Conservation (phyloP, 2,329 filamentous ascomycete species). For the Nigrograna mackinnonii region DNA sequence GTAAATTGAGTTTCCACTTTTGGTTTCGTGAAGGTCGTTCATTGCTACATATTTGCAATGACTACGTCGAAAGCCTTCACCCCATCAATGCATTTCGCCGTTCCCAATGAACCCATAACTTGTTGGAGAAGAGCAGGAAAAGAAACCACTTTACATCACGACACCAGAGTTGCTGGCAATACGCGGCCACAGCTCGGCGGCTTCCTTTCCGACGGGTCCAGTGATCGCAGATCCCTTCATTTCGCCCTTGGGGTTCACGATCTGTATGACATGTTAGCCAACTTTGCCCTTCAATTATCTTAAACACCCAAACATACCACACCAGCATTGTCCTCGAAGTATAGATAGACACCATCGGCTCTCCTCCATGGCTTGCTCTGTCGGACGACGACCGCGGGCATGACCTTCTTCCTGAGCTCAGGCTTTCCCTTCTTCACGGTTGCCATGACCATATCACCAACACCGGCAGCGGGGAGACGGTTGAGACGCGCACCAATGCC, state of each 20-base stretch:
- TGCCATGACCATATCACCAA: slow-evolving; percentile 99
- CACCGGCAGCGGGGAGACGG: slow-evolving; percentile 94
- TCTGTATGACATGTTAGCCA: slow-evolving; percentile 59
- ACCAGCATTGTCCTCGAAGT: slow-evolving; percentile 99
- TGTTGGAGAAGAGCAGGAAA: slow-evolving; percentile 42
- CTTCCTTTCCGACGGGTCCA: slow-evolving; percentile 98
- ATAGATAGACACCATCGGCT: slow-evolving; percentile 97
- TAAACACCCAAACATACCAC: slow-evolving; percentile 68
- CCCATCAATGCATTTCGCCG: slow-evolving; percentile 45
- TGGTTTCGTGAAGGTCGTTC: no score
- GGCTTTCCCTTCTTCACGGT: slow-evolving; percentile 99
- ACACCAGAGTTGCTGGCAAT: slow-evolving; percentile 99
- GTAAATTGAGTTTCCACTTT: no score
- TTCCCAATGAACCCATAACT: slow-evolving; percentile 42
- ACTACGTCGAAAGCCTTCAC: slow-evolving; percentile 36
- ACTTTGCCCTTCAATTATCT: slow-evolving; percentile 1
- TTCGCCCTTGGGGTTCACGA: slow-evolving; percentile 99
- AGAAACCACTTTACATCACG: slow-evolving; percentile 80
- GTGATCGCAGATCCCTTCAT: slow-evolving; percentile 99
- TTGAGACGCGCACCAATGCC: slow-evolving; percentile 97
- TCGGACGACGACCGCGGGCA: slow-evolving; percentile 98
- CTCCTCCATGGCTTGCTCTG: slow-evolving; percentile 99
- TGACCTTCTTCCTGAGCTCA: slow-evolving; percentile 99
- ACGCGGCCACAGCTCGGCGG: slow-evolving; percentile 99
- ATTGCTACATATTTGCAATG: slow-evolving; percentile 42